Evolutionary conservation across 2,329 filamentous ascomycete genomes (phyloP), one percentile per base, ranked within the genome.

Genomic region (Teratosphaeria zuluensis): DNA sequence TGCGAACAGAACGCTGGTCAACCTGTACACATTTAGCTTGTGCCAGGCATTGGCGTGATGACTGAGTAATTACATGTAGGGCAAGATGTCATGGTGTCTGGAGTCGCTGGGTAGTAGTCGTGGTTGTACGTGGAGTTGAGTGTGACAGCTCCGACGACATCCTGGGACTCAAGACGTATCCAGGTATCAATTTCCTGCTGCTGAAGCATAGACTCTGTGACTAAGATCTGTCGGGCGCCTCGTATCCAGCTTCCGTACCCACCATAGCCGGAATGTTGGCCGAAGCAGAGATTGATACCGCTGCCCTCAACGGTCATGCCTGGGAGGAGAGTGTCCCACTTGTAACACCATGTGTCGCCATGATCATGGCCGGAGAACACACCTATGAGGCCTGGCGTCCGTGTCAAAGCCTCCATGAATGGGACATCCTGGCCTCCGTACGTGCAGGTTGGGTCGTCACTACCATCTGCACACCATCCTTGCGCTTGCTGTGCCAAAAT

Each of bases 341-440:
- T 68, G 59, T 66, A 69, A 58, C 70, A 72, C 70, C 70, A 73
- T 2, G 63, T 66, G 51, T 70, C 65, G 5, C 70, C 70, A 61
- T 89, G 87, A 63, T 88, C 84, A 62, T 90, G 86, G 0, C 85
- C 87, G 4, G 78, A 79, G 69, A 88, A 86, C 4, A 86, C 65
- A 0, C 75, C 82, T 52, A 84, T 77, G 14, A 88, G 63, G 0
- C 84, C 83, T 0, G 75, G 65, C 0, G 81, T 84, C 0, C 77
- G 71, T 0, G 80, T 72, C 2, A 89, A 66, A 0, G 84, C 84
- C 58, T 79, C 66, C 83, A 88, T 87, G 61, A 90, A 89, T 0
- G 78, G 75, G 0, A 76, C 69, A 58, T 88, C 85, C 57, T 85
- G 73, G 4, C 73, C 74, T 1, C 67, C 68, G 33, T 78, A 78